A percentile compares a stretch with the other conserved stretches of the same genome.
Conservation (phyloP, 2,329 filamentous ascomycete genomes). For the Westerdykella aurantiaca region DNA sequence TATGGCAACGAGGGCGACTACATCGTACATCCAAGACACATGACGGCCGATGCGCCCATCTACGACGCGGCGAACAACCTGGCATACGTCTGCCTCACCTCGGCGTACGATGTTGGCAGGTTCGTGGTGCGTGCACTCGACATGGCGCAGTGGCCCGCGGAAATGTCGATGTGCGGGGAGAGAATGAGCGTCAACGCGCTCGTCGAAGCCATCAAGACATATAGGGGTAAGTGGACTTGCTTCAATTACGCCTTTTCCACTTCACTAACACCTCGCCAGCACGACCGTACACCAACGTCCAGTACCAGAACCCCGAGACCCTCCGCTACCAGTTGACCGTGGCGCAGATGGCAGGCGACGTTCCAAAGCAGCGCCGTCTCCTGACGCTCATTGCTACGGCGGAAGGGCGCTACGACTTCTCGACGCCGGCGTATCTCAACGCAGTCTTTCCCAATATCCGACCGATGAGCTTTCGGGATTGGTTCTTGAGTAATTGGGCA, state of each 20-base stretch:
- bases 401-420: slow-evolving; percentile 62
- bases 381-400: slow-evolving; percentile 62
- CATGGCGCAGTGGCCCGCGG: slow-evolving; percentile 59
- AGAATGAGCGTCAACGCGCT: slow-evolving; percentile 57
- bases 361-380: slow-evolving; percentile 39
- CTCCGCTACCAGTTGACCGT: slow-evolving; percentile 46
- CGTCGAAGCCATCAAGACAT: slow-evolving; percentile 45
- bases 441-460: slow-evolving; percentile 34
- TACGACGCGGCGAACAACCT: slow-evolving; percentile 45
- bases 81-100: slow-evolving; percentile 57
- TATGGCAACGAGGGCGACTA: slow-evolving; percentile 57
- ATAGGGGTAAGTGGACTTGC: slow-evolving; percentile 18
- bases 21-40: slow-evolving; percentile 56
- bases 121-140: slow-evolving; percentile 67
- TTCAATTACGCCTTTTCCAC: background rate
- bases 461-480: slow-evolving; percentile 34
- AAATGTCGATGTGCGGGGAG: slow-evolving; percentile 66
- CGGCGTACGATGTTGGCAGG: slow-evolving; percentile 62
- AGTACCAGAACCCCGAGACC: slow-evolving; percentile 46
- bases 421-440: slow-evolving; percentile 54
- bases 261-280: slow-evolving; percentile 11
- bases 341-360: slow-evolving; percentile 31
- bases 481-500: slow-evolving; percentile 35
- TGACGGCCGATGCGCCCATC: slow-evolving; percentile 56
- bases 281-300: slow-evolving; percentile 27